phyloP scores from a whole-genome alignment of 2,329 filamentous ascomycete species.

The Fusarium compactum region DNA sequence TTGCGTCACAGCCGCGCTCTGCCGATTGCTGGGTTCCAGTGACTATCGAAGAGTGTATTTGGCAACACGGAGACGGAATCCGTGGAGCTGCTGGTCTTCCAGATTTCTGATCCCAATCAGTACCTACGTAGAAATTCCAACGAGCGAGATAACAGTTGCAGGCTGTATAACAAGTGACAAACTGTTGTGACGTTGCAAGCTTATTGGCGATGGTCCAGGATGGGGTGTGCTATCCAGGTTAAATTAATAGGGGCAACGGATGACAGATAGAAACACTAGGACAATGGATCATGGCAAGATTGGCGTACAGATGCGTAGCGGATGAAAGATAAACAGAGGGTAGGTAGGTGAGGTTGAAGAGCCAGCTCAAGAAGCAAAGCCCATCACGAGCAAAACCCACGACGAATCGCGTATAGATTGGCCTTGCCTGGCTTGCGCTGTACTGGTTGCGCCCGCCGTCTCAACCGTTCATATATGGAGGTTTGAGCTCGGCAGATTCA shows the following conservation, averaged over 20 bases:
- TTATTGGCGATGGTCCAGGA: constrained; percentile 9
- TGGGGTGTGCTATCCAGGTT: constrained; percentile 11
- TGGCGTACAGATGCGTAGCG: constrained; percentile 1
- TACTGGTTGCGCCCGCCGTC: constrained; percentile 26
- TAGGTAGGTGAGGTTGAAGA: constrained; percentile 10
- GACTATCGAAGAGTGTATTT: constrained; percentile 23
- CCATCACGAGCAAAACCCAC: constrained; percentile 42
- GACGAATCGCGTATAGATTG: constrained; percentile 31
- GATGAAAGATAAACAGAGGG: background rate
- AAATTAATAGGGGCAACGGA: constrained; percentile 27
- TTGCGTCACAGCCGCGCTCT: constrained; percentile 11
- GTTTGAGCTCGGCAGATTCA: constrained; percentile 10
- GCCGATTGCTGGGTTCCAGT: constrained; percentile 23
- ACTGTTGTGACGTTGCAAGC: constrained; percentile 10
- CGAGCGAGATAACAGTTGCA: background rate
- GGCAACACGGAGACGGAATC: constrained; percentile 8
- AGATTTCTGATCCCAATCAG: constrained; percentile 6
- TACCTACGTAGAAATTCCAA: constrained; percentile 2
- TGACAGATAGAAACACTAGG: constrained; percentile 8
- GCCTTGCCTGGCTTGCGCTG: background rate
- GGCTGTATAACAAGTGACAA: constrained; percentile 9
- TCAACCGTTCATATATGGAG: constrained; percentile 23
- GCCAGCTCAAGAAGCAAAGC: constrained; percentile 29
- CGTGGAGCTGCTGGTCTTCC: constrained; percentile 12
- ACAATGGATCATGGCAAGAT: constrained; percentile 18